These are phyloP conservation scores for Torulaspora globosa DNA, from an alignment of 1,139 yeast genomes.

Conservation along the genomic window DNA sequence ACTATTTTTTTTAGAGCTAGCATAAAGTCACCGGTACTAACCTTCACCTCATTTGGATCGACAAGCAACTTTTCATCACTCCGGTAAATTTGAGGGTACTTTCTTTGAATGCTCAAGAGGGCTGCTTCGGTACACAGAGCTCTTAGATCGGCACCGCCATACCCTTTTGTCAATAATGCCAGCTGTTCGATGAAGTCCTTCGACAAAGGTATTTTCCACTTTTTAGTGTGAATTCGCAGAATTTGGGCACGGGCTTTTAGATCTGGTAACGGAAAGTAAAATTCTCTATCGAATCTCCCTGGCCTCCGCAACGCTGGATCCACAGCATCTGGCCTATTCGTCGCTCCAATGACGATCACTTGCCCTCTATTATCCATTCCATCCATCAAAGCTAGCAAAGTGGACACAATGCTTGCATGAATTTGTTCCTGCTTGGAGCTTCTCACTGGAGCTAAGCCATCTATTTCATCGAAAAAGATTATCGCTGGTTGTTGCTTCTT, in stretches of 20 bases:
- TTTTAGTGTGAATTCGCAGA: conserved; percentile 75
- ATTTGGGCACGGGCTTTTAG: conserved; percentile 72
- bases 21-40: conserved; percentile 84
- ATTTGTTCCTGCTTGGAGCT: conserved; percentile 96
- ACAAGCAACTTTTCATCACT: conserved; percentile 70
- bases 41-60: conserved; percentile 66
- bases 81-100: conserved; percentile 87
- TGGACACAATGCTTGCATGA: conserved; percentile 95
- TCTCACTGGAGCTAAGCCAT: conserved; percentile 96
- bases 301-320: conserved; percentile 98
- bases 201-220: conserved; percentile 76
- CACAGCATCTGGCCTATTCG: conserved; percentile 94
- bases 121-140: conserved; percentile 97
- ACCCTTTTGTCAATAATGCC: conserved; percentile 85
- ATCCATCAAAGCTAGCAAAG: conserved; percentile 92
- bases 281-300: conserved; percentile 95
- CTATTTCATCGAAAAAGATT: conserved; percentile 94
- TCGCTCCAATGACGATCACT: conserved; percentile 96
- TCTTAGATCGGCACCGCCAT: conserved; percentile 96
- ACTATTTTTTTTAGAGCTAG: conserved; percentile 79
- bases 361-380: conserved; percentile 98
- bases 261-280: conserved; percentile 92
- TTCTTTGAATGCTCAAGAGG: conserved; percentile 80
- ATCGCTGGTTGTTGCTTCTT: conserved; percentile 93
- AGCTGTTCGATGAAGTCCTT: conserved; percentile 58